Evolutionary conservation across 164 flowering plant species (phyloP).

Genomic region (Cinnamomum chago): DNA sequence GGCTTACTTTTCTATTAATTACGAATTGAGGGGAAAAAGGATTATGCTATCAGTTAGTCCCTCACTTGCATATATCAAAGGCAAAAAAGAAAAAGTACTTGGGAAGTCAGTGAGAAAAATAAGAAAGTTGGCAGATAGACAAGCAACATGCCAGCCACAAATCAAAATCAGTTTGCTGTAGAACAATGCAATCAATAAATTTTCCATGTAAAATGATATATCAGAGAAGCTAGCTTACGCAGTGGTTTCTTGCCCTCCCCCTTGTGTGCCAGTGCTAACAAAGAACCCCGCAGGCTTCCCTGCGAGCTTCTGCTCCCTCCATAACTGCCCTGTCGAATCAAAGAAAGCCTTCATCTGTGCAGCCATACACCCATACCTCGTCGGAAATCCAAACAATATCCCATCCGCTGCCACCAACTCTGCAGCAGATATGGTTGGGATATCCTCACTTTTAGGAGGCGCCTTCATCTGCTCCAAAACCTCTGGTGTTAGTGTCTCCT

Average conservation of each 20-base stretch:
- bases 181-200: neutral
- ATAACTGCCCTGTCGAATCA: constrained; percentile 59
- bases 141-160: neutral
- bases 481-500: constrained; percentile 50
- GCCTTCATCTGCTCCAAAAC: constrained; percentile 54
- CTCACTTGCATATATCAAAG: neutral
- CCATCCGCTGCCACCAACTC: constrained; percentile 59
- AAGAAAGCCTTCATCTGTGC: constrained; percentile 75
- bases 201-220: neutral
- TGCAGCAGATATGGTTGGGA: constrained; percentile 45
- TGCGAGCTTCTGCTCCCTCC: constrained; percentile 62
- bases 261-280: constrained; percentile 78
- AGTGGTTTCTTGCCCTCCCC: constrained; percentile 84
- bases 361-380: constrained; percentile 72
- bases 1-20: too few relatives aligned
- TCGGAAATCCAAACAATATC: constrained; percentile 70
- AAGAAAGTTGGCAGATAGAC: neutral
- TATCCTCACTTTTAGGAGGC: constrained; percentile 38
- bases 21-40: too few relatives aligned
- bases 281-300: constrained; percentile 76
- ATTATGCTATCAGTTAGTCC: neutral
- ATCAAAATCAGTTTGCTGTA: too few relatives aligned
- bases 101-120: neutral
- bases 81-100: neutral
- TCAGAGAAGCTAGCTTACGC: constrained; percentile 40